These are phyloP conservation scores for Sporothrix schenckii DNA, from an alignment of 2,329 filamentous ascomycete species.

Conservation along the genomic window DNA sequence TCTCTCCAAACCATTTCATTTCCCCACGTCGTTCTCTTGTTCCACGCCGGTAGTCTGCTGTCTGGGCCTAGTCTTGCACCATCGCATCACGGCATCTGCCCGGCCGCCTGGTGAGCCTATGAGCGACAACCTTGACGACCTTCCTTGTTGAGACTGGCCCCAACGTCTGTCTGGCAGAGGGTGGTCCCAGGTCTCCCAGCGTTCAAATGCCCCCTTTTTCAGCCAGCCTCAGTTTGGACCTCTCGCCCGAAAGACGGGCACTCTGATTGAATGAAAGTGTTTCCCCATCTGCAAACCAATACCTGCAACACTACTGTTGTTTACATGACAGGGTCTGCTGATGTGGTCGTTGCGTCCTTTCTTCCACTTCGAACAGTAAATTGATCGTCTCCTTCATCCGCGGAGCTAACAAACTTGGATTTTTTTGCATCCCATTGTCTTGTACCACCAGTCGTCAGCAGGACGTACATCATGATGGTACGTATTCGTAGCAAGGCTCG, in stretches of 20 bases:
- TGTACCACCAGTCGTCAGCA: background rate
- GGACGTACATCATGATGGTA: background rate
- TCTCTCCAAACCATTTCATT: background rate
- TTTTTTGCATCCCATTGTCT: background rate
- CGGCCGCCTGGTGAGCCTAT: background rate
- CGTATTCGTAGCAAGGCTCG: constrained; percentile 13
- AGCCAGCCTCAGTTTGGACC: background rate
- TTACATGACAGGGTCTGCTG: background rate
- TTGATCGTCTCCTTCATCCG: background rate
- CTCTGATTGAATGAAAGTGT: background rate
- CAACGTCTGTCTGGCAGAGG: background rate
- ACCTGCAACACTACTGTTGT: background rate
- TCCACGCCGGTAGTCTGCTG: background rate
- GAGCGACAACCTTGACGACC: constrained; percentile 12
- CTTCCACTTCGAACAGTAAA: background rate
- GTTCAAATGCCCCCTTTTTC: too few relatives aligned
- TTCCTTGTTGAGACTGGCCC: constrained; percentile 25
- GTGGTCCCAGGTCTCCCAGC: background rate
- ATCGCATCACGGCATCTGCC: constrained; percentile 27
- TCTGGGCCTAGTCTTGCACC: constrained; percentile 15
- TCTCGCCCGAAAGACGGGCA: constrained; percentile 15
- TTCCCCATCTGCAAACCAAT: background rate
- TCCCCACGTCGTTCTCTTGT: background rate
- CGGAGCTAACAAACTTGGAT: background rate
- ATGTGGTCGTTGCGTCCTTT: background rate